Conservation (phyloP, 192 early-diverging fungal genomes). For the Backusella mclennaniae region DNA sequence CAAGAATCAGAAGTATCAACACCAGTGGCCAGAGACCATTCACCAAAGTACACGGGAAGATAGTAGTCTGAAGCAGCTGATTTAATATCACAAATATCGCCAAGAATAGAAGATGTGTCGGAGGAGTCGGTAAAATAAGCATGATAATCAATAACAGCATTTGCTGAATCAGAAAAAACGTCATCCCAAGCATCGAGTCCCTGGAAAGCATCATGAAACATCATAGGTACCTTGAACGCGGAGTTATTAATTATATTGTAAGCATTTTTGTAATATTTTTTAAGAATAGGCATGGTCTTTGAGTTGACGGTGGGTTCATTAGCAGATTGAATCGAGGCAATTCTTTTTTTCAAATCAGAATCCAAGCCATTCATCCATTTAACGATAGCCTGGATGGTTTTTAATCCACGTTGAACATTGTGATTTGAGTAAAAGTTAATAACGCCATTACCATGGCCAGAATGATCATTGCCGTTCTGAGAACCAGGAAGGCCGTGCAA, state of each 20-base stretch:
- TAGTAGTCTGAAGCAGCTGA: slow-evolving; percentile 1
- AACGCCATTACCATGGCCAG: slow-evolving; percentile 36
- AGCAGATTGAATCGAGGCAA: slow-evolving; percentile 25
- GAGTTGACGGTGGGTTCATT: slow-evolving; percentile 40
- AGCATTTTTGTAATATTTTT: slow-evolving; percentile 41
- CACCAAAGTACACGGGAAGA: slow-evolving; percentile 27
- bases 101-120: background rate
- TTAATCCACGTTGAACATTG: slow-evolving; percentile 19
- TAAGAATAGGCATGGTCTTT: slow-evolving; percentile 26
- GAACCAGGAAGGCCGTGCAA: slow-evolving; percentile 59
- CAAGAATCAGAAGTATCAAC: background rate
- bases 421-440: slow-evolving; percentile 35
- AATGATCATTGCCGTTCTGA: slow-evolving; percentile 61
- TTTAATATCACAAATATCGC: slow-evolving; percentile 7
- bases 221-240: slow-evolving; percentile 26
- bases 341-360: slow-evolving; percentile 7
- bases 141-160: slow-evolving; percentile 29
- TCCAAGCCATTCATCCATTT: slow-evolving; percentile 43
- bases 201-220: slow-evolving; percentile 47
- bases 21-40: slow-evolving; percentile 27
- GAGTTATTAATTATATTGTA: slow-evolving; percentile 30
- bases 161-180: slow-evolving; percentile 33
- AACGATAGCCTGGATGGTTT: slow-evolving; percentile 30
- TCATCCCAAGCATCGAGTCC: slow-evolving; percentile 30
- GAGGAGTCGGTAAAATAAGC: slow-evolving; percentile 16